Base-by-base conservation (phyloP, 192 early-diverging fungal genomes). In the Umbelopsis vinacea region DNA sequence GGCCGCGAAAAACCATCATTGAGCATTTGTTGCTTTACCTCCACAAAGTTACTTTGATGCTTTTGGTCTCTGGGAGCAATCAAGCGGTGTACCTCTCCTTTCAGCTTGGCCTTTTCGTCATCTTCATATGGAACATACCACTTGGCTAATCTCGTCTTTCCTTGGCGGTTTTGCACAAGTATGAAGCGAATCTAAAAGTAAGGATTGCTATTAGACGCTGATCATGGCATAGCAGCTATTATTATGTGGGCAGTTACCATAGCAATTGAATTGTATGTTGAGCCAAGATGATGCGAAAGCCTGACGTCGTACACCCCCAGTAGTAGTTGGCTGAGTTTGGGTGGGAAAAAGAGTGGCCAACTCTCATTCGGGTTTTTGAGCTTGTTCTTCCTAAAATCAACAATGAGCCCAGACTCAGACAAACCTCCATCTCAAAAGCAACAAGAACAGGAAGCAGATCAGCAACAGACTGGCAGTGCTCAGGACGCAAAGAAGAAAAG, bases 101-200 rank as follows among this genome's bases (percentile, higher is more conserved):
- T 98, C 52, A 99, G 86, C 76, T 96, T 96, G 33, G 86, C 82
- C 76, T 96, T 97, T 80, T 99, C 97, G 43, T 95, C 92, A 79
- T 98, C 97, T 60, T 93, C 92, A 68, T 94, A 94, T 22, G 90
- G 91, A 45, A 94, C 91, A 85, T 98, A 99, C 96, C 96, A 99
- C 76, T 99, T 99, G 26, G 93, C 89, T 43, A 99, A 85, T 71
- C 97, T 81, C 5, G 97, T 99, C 84, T 99, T 99, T 38, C 97
- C 97, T 75, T 99, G 97, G 10, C 97, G 88, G 81, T 99, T 99
- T 77, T 99, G 97, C 7, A 99, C 97, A 7, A 99, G 84, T 66
- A 99, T 98, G 81, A 97, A 99, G 19, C 96, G 88, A 71, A 94
- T 94, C 93, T 88, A 74, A 21, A 66, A 21, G 26, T n/a, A 19